A percentile compares a stretch with the other conserved stretches of the same genome.
Conservation (phyloP, 805 yeast genomes). For the Vanderwaltozyma yarrowii region DNA sequence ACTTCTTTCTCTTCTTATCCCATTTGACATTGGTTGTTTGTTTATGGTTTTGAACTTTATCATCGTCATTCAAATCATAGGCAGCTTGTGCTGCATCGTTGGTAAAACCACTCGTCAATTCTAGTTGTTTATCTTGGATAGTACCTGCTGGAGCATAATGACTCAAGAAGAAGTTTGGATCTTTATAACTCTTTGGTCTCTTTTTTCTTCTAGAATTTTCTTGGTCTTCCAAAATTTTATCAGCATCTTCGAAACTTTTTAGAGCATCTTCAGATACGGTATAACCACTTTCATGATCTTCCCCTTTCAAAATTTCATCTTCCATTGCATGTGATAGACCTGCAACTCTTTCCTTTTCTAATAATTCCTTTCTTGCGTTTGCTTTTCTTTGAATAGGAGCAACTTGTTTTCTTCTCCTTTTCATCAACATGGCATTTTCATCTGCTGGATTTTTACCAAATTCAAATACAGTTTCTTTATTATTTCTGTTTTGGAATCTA, state of each 20-base stretch:
- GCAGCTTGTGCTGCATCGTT: slow-evolving; percentile 79
- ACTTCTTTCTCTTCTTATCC: slow-evolving; percentile 91
- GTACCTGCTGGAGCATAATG: slow-evolving; percentile 80
- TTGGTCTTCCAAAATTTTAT: slow-evolving; percentile 24
- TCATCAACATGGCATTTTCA: slow-evolving; percentile 72
- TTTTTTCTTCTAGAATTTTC: slow-evolving; percentile 20
- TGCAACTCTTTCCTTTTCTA: slow-evolving; percentile 64
- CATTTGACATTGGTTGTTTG: slow-evolving; percentile 66
- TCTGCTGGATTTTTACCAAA: slow-evolving; percentile 59
- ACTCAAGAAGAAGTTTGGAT: slow-evolving; percentile 70
- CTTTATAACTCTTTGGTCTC: slow-evolving; percentile 47
- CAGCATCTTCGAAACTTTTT: slow-evolving; percentile 33
- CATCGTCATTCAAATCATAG: slow-evolving; percentile 76
- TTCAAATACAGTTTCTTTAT: slow-evolving; percentile 91
- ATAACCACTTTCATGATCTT: slow-evolving; percentile 39
- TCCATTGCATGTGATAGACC: slow-evolving; percentile 67
- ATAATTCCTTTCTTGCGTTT: slow-evolving; percentile 51
- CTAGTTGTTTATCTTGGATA: slow-evolving; percentile 73
- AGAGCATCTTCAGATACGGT: slow-evolving; percentile 34
- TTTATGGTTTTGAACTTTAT: slow-evolving; percentile 53
- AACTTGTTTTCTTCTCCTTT: slow-evolving; percentile 71
- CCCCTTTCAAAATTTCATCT: slow-evolving; percentile 56
- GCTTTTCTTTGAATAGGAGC: slow-evolving; percentile 82
- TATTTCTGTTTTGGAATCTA: slow-evolving; percentile 54
- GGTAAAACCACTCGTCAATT: slow-evolving; percentile 51